These are phyloP conservation scores for Fusarium sp. DNA, from an alignment of 2,329 filamentous ascomycete genomes.

Conservation along the genomic window DNA sequence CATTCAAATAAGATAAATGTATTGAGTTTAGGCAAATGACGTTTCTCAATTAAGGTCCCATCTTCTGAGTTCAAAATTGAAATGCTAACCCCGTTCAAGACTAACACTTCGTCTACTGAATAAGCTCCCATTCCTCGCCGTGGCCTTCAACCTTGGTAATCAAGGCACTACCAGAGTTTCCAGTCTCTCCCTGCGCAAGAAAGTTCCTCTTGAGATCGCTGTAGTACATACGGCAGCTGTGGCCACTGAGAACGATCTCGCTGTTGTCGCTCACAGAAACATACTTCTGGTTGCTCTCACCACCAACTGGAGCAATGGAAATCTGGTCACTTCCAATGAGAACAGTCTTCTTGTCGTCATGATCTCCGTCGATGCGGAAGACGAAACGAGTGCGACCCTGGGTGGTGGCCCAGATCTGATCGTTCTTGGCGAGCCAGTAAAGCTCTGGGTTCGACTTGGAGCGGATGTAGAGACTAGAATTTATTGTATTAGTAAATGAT, in stretches of 20 bases:
- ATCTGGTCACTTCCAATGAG: constrained; percentile 4
- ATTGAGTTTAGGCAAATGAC: no score
- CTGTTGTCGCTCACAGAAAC: not conserved
- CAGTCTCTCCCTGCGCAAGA: constrained; percentile 2
- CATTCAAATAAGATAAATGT: no score
- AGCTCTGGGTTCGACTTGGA: constrained; percentile 12
- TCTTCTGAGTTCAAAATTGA: no score
- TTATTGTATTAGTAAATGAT: accelerated
- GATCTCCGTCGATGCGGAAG: not conserved
- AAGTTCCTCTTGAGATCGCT: constrained; percentile 3
- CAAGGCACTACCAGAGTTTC: not conserved
- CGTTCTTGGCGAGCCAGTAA: constrained; percentile 5
- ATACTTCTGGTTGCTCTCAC: not conserved
- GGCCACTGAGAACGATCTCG: not conserved
- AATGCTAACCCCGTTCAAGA: no score
- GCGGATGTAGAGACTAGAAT: not conserved
- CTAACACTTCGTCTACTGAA: not conserved
- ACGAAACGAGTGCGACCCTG: constrained; percentile 5
- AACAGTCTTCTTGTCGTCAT: not conserved
- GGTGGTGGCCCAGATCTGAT: not conserved
- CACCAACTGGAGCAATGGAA: not conserved
- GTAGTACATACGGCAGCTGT: constrained; percentile 5
- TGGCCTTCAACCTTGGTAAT: not conserved
- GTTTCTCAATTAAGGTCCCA: no score
- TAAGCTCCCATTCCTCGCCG: not conserved